Conservation (phyloP, 2,329 filamentous ascomycete genomes). For the Aspergillus phoenicis region DNA sequence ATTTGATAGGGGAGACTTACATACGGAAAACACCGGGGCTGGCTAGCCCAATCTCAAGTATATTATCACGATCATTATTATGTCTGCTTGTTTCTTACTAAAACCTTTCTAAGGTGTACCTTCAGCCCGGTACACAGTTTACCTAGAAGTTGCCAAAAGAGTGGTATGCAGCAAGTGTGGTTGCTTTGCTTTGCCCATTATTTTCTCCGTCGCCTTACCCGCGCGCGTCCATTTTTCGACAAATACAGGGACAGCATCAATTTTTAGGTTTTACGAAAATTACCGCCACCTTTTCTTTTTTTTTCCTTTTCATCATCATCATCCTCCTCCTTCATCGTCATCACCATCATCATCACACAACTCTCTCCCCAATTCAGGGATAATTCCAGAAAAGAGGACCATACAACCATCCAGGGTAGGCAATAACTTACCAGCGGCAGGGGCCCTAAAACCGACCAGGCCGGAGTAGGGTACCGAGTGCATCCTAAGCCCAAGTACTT, state of each 20-base stretch:
- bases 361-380: conserved; percentile 1
- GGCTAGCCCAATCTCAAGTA: background rate
- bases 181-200: background rate
- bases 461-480: conserved; percentile 14
- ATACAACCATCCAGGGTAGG: background rate
- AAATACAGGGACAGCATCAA: background rate
- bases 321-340: background rate
- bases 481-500: conserved; percentile 1
- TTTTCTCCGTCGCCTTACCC: conserved; percentile 5
- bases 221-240: background rate
- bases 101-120: background rate
- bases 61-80: background rate
- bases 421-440: background rate
- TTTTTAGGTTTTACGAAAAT: background rate
- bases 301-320: background rate
- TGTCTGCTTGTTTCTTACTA: background rate
- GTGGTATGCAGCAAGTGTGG: background rate
- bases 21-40: background rate
- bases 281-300: background rate
- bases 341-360: background rate
- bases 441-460: background rate
- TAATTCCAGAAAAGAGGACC: conserved; percentile 12
- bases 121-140: background rate
- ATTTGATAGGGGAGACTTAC: background rate
- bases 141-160: background rate